phyloP scores from a whole-genome alignment of 805 yeast genomes.

The Kuraishia piskuri region DNA sequence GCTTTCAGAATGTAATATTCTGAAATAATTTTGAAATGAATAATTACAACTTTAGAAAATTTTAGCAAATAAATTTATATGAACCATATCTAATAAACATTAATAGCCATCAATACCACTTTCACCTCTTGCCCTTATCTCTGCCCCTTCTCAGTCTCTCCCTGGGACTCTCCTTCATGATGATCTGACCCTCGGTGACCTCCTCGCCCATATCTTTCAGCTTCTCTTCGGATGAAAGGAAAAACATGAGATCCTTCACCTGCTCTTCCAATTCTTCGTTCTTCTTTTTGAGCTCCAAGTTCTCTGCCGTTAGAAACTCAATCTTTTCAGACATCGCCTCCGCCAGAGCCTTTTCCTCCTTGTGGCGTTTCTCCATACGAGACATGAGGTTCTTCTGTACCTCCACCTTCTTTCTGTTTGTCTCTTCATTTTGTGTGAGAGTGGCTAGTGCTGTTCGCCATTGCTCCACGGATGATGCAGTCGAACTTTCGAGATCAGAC shows the following conservation, averaged over 20 bases:
- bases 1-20: no score
- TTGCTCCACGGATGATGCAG: conserved; percentile 8
- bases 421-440: background rate
- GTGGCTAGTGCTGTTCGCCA: background rate
- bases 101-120: background rate
- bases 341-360: conserved; percentile 39
- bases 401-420: conserved; percentile 9
- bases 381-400: conserved; percentile 10
- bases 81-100: background rate
- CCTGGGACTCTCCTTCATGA: conserved; percentile 23
- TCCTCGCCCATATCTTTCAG: conserved; percentile 65
- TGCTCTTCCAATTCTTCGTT: conserved; percentile 51
- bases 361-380: conserved; percentile 19
- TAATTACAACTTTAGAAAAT: no score
- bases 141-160: conserved; percentile 13
- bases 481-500: conserved; percentile 22
- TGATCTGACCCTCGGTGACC: conserved; percentile 60
- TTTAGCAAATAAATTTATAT: background rate
- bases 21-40: background rate
- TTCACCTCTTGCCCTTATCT: background rate
- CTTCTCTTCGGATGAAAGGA: conserved; percentile 62
- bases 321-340: conserved; percentile 31
- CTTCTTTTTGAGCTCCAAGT: conserved; percentile 24
- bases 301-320: conserved; percentile 24
- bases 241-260: conserved; percentile 74